These are phyloP conservation scores for Aspergillus sp. DNA, from an alignment of 2,329 filamentous ascomycete species.

Conservation along the genomic window DNA sequence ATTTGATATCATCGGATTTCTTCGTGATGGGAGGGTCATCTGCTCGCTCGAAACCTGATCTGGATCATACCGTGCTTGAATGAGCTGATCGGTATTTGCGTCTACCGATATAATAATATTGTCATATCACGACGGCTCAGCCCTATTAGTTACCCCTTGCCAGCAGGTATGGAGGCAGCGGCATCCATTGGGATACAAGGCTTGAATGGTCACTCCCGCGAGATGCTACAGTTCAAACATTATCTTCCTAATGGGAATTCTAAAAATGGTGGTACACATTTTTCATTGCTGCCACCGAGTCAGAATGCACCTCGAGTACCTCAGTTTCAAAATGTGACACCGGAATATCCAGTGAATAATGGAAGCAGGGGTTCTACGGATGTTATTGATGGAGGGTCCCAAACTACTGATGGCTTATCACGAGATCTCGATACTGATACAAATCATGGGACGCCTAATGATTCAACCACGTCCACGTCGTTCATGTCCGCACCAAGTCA, in stretches of 20 bases:
- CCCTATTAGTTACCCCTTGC: constrained; percentile 2
- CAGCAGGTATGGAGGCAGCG: constrained; percentile 20
- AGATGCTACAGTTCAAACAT: constrained; percentile 1
- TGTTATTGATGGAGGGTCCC: constrained; percentile 9
- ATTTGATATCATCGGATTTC: constrained; percentile 14
- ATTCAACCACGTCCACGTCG: constrained; percentile 21
- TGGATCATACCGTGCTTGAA: too few species aligned
- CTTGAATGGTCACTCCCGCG: constrained; percentile 5
- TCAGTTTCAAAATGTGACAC: too few species aligned
- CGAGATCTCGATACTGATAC: constrained; percentile 14
- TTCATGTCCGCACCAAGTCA: constrained; percentile 17
- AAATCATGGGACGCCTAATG: constrained; percentile 19
- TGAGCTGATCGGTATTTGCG: too few species aligned
- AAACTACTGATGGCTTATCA: constrained; percentile 9
- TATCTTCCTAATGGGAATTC: neutral
- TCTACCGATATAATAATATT: too few species aligned
- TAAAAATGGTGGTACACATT: too few species aligned
- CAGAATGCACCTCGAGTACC: too few species aligned
- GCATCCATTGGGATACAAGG: constrained; percentile 14
- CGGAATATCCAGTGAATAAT: constrained; percentile 1
- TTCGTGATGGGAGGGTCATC: constrained; percentile 7
- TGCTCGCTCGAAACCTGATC: neutral
- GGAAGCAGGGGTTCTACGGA: constrained; percentile 1
- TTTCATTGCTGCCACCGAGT: too few species aligned
- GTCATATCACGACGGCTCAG: too few species aligned